Base-by-base conservation (phyloP, 116 monocot genomes). In the Posidonia oceanica region DNA sequence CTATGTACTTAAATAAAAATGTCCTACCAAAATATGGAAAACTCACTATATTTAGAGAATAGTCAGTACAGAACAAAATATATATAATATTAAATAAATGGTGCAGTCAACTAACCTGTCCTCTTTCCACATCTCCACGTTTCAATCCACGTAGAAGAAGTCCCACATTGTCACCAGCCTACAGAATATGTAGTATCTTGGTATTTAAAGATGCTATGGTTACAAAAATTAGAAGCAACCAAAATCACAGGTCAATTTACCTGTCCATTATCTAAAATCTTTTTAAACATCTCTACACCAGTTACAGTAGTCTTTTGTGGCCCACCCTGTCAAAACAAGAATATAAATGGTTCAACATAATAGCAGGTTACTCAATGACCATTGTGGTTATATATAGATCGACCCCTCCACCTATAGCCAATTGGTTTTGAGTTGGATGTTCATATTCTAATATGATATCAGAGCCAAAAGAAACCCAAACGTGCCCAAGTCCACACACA, bases 221-320 rank as follows among this genome's bases (percentile, higher is more conserved):
- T 57, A 55, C 16, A 65, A 14, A 22, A 63, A 63, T 38, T 14
- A 64, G 41, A n/a, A 67, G 38, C 2, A 40, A 52, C 13, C n/a
- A 8, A 48, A 48, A 5, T 29, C 18, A 48, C 7, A 61, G 15
- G 66, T 23, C 11, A 7, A 72, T 22, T 48, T 78, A 89, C 96
- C 82, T 91, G 77, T 79, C 96, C 96, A 78, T 87, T 66, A 79
- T 96, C 96, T 67, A 96, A 77, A 60, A 96, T 89, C 78, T 96
- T 96, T 78, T 96, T 96, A 74, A 96, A 96, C 96, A 96, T 96
- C 77, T 96, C 96, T 17, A 96, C 96, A 54, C 89, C 91, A 78
- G 96, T 96, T 38, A 96, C 92, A 56, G 96, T 96, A 65, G 96
- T 81, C 78, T 96, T 96, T 53, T 87, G 53, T 54, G 96, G 91